A percentile compares a stretch with the other conserved stretches of the same genome.
These are phyloP conservation scores for Alternaria infectoria DNA, from an alignment of 2,329 filamentous ascomycete genomes.

Conservation along the genomic window DNA sequence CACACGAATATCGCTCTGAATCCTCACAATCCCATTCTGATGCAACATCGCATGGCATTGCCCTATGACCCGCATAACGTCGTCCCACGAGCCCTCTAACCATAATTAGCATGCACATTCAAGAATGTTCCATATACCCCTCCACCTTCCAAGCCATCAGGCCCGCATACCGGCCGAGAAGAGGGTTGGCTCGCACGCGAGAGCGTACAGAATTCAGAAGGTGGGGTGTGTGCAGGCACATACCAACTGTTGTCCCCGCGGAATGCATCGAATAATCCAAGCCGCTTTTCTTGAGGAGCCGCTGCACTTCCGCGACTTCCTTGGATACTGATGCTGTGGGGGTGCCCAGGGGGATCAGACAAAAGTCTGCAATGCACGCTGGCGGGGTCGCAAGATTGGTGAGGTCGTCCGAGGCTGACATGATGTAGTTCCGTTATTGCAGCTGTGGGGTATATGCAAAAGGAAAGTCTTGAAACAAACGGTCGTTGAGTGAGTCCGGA, in stretches of 20 bases:
- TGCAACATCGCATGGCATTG: slow-evolving; percentile 50
- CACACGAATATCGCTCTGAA: slow-evolving; percentile 87
- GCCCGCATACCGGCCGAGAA: slow-evolving; percentile 12
- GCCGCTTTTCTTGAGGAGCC: slow-evolving; percentile 79
- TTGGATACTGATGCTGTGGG: slow-evolving; percentile 57
- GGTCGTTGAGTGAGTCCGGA: background rate
- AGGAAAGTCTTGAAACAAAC: background rate
- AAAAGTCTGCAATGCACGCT: slow-evolving; percentile 87
- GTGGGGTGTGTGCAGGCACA: slow-evolving; percentile 32
- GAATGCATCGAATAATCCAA: slow-evolving; percentile 89
- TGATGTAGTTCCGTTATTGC: slow-evolving; percentile 5
- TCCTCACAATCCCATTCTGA: slow-evolving; percentile 58
- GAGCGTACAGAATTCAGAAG: background rate
- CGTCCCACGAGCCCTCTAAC: slow-evolving; percentile 87
- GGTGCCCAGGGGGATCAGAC: slow-evolving; percentile 78
- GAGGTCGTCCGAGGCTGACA: slow-evolving; percentile 29
- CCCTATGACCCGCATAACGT: slow-evolving; percentile 69
- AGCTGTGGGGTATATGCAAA: background rate
- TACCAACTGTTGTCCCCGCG: slow-evolving; percentile 90
- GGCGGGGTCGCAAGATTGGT: slow-evolving; percentile 64
- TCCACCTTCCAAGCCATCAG: slow-evolving; percentile 4
- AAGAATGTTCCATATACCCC: slow-evolving; percentile 3
- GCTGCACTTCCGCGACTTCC: slow-evolving; percentile 88
- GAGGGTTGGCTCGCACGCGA: slow-evolving; percentile 1
- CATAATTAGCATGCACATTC: slow-evolving; percentile 8